Base-by-base conservation (phyloP, 345 rosid genomes). In the Trapa bicornis region DNA sequence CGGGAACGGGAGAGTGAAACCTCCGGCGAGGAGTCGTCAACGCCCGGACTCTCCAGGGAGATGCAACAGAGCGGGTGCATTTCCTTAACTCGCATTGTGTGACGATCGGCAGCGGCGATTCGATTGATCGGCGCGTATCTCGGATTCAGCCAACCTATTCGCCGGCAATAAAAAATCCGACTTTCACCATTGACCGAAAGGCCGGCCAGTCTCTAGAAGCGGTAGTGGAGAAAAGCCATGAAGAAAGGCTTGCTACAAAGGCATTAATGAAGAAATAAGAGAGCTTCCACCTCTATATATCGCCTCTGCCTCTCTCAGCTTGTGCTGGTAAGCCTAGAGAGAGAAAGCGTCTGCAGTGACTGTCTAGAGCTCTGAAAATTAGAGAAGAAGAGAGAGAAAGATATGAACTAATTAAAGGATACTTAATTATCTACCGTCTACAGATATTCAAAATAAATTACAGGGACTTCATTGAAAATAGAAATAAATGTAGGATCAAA, bases 31-130 rank as follows among this genome's bases (percentile, higher is more conserved):
- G 72, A 77, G 79, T 78, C 85, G 15, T 89, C 84, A 71, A 77
- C 66, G 52, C 86, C 87, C 14, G 90, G 80, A 67, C 85, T 85
- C 84, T 88, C 98, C 32, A 90, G 72, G 6, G 95, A 79, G 74
- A 94, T 84, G 75, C 99, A 94, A 68, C 99, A 94, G 11, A 94
- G 80, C 3, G 97, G 99, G 80, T 94, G 97, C 78, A 94, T 73
- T 79, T 94, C 99, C 80, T 80, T 94, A 65, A 87, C 92, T 71
- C 97, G 79, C 99, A 94, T 94, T 78, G 66, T 29, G 16, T 33
- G 63, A 45, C 6, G 48, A 45, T 45, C 48, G 12, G 48, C 48
- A 45, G 48, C 48, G 48, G 48, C 48, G 48, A 11, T 6, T 3
- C 37, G 37, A 58, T 58, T 29, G 63, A 11, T 50, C 61, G 70